Conservation (phyloP, 2,329 filamentous ascomycete genomes). For the Trichoderma gracile region DNA sequence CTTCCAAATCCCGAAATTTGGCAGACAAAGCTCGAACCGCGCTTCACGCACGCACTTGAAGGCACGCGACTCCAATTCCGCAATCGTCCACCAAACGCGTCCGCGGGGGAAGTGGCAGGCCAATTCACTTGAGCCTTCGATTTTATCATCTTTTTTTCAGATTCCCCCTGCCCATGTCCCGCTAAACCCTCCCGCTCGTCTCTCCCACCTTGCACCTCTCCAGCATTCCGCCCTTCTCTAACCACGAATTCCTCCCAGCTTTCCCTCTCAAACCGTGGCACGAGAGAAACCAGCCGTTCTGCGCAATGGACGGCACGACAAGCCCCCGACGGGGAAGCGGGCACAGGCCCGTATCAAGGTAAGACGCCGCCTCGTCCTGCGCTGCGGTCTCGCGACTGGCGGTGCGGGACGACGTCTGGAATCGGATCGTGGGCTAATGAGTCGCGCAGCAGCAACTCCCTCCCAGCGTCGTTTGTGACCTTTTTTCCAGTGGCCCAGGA, state of each 20-base stretch:
- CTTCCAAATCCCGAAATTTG: constrained; percentile 5
- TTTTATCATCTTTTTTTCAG: too few relatives aligned
- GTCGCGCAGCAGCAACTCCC: constrained; percentile 29
- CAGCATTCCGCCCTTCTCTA: constrained; percentile 1
- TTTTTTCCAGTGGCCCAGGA: constrained; percentile 33
- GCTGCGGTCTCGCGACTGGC: neutral
- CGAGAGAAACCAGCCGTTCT: neutral
- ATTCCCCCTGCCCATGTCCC: neutral
- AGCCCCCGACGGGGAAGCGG: constrained; percentile 28
- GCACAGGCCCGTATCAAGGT: constrained; percentile 26
- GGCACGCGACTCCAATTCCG: constrained; percentile 18
- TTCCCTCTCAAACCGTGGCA: neutral
- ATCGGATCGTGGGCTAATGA: constrained; percentile 25
- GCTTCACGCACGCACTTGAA: constrained; percentile 6
- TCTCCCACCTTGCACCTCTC: neutral
- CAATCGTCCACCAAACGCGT: constrained; percentile 7
- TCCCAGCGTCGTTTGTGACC: constrained; percentile 32
- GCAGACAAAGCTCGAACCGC: constrained; percentile 1
- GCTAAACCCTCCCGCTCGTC: neutral
- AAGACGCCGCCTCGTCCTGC: constrained; percentile 11
- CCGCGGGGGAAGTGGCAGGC: constrained; percentile 7
- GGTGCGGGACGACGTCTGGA: neutral
- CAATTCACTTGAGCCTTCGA: too few relatives aligned
- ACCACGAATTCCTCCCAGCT: neutral
- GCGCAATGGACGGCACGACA: constrained; percentile 29